Percentiles rank a stretch among this genome's conserved stretches.
Evolutionary conservation across 805 yeast genomes (phyloP).

Genomic region (Ogataea minuta): DNA sequence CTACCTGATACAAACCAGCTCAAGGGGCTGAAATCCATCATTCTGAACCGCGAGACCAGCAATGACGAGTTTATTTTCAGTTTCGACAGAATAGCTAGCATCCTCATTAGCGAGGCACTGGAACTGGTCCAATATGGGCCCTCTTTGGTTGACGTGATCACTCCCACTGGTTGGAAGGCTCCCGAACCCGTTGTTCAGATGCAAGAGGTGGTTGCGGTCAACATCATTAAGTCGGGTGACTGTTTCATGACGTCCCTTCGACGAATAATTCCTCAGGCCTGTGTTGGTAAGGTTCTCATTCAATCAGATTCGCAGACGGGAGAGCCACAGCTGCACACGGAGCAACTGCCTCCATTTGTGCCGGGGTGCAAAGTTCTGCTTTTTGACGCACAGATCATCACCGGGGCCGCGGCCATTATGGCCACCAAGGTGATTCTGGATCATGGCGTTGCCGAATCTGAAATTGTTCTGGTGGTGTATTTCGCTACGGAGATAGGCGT

Average conservation of each 20-base stretch:
- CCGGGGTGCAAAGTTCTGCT: constrained; percentile 51
- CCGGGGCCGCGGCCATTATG: constrained; percentile 95
- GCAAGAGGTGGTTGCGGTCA: constrained; percentile 65
- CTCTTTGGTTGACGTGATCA: constrained; percentile 30
- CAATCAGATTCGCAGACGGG: constrained; percentile 89
- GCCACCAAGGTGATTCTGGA: constrained; percentile 85
- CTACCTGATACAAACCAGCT: constrained; percentile 63
- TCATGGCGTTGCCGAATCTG: constrained; percentile 61
- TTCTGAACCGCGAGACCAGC: constrained; percentile 52
- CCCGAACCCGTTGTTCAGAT: constrained; percentile 32
- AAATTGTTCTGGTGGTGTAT: constrained; percentile 69
- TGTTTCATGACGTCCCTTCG: constrained; percentile 81
- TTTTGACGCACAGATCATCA: constrained; percentile 82
- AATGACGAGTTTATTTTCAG: constrained; percentile 82
- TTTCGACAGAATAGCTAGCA: constrained; percentile 77
- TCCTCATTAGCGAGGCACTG: constrained; percentile 66
- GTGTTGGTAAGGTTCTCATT: constrained; percentile 79
- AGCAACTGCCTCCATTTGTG: constrained; percentile 54
- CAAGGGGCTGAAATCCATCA: constrained; percentile 65
- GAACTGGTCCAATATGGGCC: constrained; percentile 49
- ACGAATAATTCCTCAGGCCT: constrained; percentile 72
- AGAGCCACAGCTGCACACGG: constrained; percentile 90
- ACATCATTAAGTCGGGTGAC: constrained; percentile 87
- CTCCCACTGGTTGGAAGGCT: constrained; percentile 38
- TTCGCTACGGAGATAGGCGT: constrained; percentile 78